Conservation (phyloP, 768 basidiomycete genomes). For the Tephrocybe rancida region DNA sequence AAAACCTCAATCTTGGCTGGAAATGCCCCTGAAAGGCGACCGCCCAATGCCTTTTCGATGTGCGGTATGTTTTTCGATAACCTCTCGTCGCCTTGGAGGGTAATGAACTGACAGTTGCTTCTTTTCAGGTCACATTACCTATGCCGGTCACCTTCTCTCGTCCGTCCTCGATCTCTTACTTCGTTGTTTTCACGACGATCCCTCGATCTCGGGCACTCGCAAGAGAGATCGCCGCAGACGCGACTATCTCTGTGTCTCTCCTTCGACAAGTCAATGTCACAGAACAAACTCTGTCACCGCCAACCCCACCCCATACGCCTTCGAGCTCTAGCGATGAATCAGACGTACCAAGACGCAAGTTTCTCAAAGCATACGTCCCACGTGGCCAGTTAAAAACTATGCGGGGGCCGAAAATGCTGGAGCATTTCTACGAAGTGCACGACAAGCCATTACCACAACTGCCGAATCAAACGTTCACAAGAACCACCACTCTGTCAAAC, state of each 20-base stretch:
- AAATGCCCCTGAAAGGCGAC: constrained; percentile 66
- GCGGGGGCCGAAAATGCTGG: constrained; percentile 23
- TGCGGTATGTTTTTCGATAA: constrained; percentile 48
- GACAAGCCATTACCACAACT: constrained; percentile 47
- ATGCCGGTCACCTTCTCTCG: constrained; percentile 63
- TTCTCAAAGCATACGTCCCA: constrained; percentile 38
- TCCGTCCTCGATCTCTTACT: constrained; percentile 64
- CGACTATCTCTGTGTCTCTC: constrained; percentile 69
- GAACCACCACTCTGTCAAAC: constrained; percentile 48
- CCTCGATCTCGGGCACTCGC: constrained; percentile 56
- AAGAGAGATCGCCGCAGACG: constrained; percentile 69
- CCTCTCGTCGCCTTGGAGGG: not conserved
- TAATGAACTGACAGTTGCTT: not conserved
- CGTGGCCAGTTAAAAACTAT: constrained; percentile 27
- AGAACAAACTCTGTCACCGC: constrained; percentile 40
- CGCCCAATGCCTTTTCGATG: constrained; percentile 65
- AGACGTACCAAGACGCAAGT: constrained; percentile 30
- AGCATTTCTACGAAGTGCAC: constrained; percentile 25
- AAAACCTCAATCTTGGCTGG: constrained; percentile 61
- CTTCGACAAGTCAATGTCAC: constrained; percentile 61
- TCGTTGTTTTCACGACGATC: constrained; percentile 71
- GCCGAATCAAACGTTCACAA: constrained; percentile 40
- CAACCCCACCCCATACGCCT: constrained; percentile 53
- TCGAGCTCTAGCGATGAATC: constrained; percentile 46
- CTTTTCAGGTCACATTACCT: constrained; percentile 62